Evolutionary conservation across 164 flowering plant species (phyloP).

Genomic region (Akebia trifoliata): DNA sequence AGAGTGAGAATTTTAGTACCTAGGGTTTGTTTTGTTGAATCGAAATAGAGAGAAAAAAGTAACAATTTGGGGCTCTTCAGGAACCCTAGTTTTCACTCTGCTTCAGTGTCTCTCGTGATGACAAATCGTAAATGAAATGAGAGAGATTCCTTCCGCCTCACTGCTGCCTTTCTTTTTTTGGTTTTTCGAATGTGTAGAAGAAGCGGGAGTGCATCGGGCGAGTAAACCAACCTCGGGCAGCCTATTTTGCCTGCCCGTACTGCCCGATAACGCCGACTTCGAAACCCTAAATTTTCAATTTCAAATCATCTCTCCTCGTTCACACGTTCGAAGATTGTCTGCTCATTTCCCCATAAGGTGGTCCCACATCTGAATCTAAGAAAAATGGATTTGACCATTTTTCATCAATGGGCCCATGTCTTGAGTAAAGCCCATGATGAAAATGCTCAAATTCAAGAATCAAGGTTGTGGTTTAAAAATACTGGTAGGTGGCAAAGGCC

Average conservation of each 20-base stretch:
- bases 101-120: no score
- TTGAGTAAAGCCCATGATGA: no score
- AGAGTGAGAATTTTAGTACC: no score
- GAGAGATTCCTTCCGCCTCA: not conserved
- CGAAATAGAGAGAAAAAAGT: not conserved
- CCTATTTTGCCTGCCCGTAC: constrained; percentile 11
- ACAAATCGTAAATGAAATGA: not conserved
- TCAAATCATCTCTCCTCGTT: not conserved
- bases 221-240: constrained; percentile 16
- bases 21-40: not conserved
- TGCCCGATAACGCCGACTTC: constrained; percentile 19
- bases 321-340: not conserved
- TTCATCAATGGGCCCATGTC: no score
- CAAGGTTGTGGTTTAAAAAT: no score
- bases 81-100: no score
- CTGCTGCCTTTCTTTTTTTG: not conserved
- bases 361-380: no score
- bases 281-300: constrained; percentile 28
- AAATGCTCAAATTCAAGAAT: no score
- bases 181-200: constrained; percentile 30
- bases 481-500: no score
- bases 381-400: no score
- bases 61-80: no score
- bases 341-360: no score
- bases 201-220: constrained; percentile 26